Base-by-base conservation (phyloP, 1,139 yeast species). In the Magnusiomyces suaveolens region DNA sequence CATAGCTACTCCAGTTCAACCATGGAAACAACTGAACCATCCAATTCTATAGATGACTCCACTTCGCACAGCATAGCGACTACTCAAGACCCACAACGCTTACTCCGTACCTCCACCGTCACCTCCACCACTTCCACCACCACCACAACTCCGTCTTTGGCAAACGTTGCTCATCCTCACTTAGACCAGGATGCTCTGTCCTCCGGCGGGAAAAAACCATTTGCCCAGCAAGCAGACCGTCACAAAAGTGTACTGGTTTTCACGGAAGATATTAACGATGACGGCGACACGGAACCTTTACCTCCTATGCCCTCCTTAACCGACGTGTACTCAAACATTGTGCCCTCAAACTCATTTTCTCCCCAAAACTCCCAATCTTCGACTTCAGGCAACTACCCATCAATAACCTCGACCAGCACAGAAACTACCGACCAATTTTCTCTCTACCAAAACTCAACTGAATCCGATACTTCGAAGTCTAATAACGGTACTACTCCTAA, bases 211-310 rank as follows among this genome's bases (percentile, higher is more conserved):
- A 43, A 54, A 16, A 47, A 48, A 6, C 44, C 51, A 18, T 46
- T 51, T 32, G 32, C 50, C 16, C 47, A 44, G 23, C 41, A 38
- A 16, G 48, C 49, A 3, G 57, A 55, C 48, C 51, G 50, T 32
- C 57, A 55, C 52, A 55, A 52, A 39, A 55, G 57, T 44, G 52
- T 55, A 26, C 52, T 54, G 14, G 57, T 52, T n/a, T 36, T 52
- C 20, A 32, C 52, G 10, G 48, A 43, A 21, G 26, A 16, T 25
- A 18, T 20, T 48, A 25, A 46, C 26, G 20, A 43, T 32, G 51
- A 26, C 18, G 18, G 46, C 21, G 47, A 25, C 26, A 25, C 44
- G 26, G 38, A n/a, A 20, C 47, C 47, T 36, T 36, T 51, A 23
- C 44, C 39, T 3, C 44, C 53, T 21, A 18, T 41, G 44, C 44